phyloP scores from a whole-genome alignment of 2,329 filamentous ascomycete species.

The Pseudopithomyces chartarum region DNA sequence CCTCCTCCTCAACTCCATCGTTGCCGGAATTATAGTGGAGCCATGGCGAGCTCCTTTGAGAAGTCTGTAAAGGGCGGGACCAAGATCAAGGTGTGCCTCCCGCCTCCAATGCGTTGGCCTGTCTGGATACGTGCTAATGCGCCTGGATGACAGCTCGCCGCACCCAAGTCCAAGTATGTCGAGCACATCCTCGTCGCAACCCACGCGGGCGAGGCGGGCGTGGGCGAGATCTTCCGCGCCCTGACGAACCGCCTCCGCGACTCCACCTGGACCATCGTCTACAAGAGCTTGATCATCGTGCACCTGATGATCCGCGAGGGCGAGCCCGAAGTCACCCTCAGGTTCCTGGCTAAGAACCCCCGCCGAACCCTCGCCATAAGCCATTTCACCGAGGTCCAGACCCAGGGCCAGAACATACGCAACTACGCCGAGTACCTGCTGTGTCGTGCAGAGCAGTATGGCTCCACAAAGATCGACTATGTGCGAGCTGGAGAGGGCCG shows the following conservation, averaged over 20 bases:
- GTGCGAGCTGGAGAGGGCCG: constrained; percentile 81
- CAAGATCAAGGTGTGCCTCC: constrained; percentile 81
- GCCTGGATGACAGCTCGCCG: constrained; percentile 69
- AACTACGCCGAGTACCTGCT: constrained; percentile 88
- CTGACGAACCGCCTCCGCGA: constrained; percentile 88
- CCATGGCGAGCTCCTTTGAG: constrained; percentile 89
- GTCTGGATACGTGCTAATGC: constrained; percentile 21
- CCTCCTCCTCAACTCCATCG: constrained; percentile 5
- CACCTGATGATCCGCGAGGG: constrained; percentile 98
- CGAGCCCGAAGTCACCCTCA: constrained; percentile 83
- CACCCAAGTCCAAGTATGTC: constrained; percentile 98
- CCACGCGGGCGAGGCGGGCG: constrained; percentile 89
- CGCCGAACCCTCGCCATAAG: constrained; percentile 80
- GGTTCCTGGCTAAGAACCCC: constrained; percentile 81
- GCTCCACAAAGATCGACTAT: constrained; percentile 86
- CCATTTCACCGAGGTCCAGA: constrained; percentile 91
- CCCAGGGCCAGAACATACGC: constrained; percentile 91
- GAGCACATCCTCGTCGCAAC: constrained; percentile 97
- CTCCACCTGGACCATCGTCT: constrained; percentile 99
- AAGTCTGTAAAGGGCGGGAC: constrained; percentile 99
- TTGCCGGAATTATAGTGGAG: constrained; percentile 15
- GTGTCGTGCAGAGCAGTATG: constrained; percentile 80
- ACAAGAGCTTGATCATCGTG: constrained; percentile 94
- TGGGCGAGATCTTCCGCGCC: constrained; percentile 93
- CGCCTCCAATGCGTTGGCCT: neutral